Evolutionary conservation across 2,329 filamentous ascomycete species (phyloP).

Genomic region (Pseudocercospora fuligena): DNA sequence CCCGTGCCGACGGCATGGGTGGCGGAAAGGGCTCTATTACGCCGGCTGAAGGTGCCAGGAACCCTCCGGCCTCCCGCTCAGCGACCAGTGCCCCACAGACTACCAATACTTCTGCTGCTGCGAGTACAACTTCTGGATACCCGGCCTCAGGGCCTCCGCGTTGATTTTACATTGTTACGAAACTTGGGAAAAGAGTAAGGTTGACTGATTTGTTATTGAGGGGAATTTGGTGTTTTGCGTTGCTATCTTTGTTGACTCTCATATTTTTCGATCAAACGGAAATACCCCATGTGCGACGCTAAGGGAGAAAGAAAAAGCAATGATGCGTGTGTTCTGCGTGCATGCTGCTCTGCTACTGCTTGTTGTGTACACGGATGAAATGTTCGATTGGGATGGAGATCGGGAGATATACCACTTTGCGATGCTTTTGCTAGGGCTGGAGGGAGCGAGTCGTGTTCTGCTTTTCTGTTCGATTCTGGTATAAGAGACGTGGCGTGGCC

Average conservation of each 20-base stretch:
- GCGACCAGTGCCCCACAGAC: slow-evolving; percentile 28
- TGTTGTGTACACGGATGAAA: slow-evolving; percentile 7
- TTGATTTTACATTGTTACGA: slow-evolving; percentile 33
- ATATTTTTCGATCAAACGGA: slow-evolving; percentile 25
- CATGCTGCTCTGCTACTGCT: slow-evolving; percentile 7
- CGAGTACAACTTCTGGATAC: slow-evolving; percentile 44
- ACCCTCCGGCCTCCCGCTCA: slow-evolving; percentile 29
- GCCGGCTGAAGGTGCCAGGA: slow-evolving; percentile 27
- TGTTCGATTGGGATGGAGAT: slow-evolving; percentile 8
- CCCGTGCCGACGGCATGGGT: slow-evolving; percentile 27
- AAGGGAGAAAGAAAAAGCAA: slow-evolving; percentile 26
- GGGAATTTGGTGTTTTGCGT: slow-evolving; percentile 4
- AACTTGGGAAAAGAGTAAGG: slow-evolving; percentile 15
- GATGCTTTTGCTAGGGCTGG: not conserved
- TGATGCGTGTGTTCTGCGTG: slow-evolving; percentile 19
- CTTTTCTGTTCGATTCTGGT: slow-evolving; percentile 2
- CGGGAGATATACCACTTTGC: slow-evolving; percentile 11
- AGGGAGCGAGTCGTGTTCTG: not conserved
- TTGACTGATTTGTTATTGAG: slow-evolving; percentile 21
- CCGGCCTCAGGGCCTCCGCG: slow-evolving; percentile 46
- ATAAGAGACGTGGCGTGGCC: not conserved
- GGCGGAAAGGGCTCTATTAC: slow-evolving; percentile 31
- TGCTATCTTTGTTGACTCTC: slow-evolving; percentile 17
- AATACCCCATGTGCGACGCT: slow-evolving; percentile 26
- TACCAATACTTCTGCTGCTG: slow-evolving; percentile 31